A percentile compares a stretch with the other conserved stretches of the same genome.
Conservation (phyloP, 805 yeast genomes). For the Hanseniaspora vineae region DNA sequence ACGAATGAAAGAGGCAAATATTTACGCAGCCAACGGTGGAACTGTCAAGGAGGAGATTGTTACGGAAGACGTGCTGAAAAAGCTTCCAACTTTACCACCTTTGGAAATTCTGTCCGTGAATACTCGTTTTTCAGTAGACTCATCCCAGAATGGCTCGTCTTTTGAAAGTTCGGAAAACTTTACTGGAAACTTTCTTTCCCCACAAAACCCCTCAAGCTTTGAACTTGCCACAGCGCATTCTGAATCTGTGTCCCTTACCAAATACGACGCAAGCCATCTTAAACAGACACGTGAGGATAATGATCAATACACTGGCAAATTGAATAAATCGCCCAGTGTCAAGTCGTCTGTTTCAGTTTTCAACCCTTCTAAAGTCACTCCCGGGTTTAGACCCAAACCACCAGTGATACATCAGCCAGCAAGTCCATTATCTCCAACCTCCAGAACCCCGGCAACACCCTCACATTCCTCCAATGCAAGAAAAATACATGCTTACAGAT, state of each 20-base stretch:
- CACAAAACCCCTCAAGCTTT: neutral
- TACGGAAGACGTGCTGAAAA: neutral
- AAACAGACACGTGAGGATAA: neutral
- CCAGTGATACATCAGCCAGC: neutral
- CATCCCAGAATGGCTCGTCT: neutral
- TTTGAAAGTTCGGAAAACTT: neutral
- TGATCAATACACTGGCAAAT: neutral
- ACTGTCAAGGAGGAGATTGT: neutral
- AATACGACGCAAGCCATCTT: no score
- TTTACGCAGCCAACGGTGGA: no score
- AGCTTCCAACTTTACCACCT: neutral
- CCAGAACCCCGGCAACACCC: neutral
- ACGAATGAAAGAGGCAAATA: no score
- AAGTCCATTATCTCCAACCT: slow-evolving; percentile 2
- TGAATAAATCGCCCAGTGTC: slow-evolving; percentile 4
- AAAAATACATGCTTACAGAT: neutral
- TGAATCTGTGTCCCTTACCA: no score
- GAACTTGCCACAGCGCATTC: neutral
- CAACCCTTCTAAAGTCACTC: neutral
- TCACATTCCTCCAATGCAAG: neutral
- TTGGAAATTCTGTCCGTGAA: neutral
- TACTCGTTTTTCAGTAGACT: neutral
- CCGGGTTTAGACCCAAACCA: neutral
- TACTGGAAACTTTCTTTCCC: neutral
- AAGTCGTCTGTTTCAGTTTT: slow-evolving; percentile 6